Conservation (phyloP, 2,329 filamentous ascomycete species). For the Aspergillus caelatus region DNA sequence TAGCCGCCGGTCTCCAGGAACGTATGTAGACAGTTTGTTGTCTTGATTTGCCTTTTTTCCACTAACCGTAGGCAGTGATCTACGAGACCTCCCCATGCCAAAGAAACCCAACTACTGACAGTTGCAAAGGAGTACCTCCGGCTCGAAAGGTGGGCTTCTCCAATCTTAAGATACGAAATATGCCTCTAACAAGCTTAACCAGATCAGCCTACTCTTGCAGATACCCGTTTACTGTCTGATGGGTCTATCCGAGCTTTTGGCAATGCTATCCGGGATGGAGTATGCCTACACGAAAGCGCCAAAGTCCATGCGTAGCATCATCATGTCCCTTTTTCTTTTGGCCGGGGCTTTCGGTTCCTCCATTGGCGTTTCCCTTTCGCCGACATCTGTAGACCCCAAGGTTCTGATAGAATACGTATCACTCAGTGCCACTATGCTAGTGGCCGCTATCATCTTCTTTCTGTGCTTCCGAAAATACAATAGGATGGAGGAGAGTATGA, state of each 20-base stretch:
- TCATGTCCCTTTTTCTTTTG: constrained; percentile 25
- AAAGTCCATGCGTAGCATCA: constrained; percentile 20
- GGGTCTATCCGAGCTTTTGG: background rate
- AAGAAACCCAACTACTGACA: background rate
- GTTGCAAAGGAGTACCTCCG: background rate
- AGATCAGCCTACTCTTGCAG: background rate
- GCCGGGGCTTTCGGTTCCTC: constrained; percentile 14
- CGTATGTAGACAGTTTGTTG: background rate
- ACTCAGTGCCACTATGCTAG: constrained; percentile 9
- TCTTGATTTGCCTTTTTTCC: too few species aligned
- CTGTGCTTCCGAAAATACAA: constrained; percentile 19
- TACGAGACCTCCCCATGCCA: constrained; percentile 4
- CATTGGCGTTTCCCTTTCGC: constrained; percentile 15
- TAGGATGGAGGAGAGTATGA: constrained; percentile 20
- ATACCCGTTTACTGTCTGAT: constrained; percentile 3
- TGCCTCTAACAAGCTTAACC: background rate
- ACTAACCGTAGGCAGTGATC: constrained; percentile 4
- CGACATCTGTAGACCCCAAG: background rate
- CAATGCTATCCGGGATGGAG: constrained; percentile 9
- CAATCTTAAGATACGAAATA: too few species aligned
- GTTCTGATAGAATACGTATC: background rate
- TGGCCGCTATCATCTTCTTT: constrained; percentile 12
- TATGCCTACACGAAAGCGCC: constrained; percentile 15
- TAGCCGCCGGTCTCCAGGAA: background rate
- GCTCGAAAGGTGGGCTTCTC: background rate